phyloP scores from a whole-genome alignment of 176 grass and related monocot genomes.

The Triticum turgidum region DNA sequence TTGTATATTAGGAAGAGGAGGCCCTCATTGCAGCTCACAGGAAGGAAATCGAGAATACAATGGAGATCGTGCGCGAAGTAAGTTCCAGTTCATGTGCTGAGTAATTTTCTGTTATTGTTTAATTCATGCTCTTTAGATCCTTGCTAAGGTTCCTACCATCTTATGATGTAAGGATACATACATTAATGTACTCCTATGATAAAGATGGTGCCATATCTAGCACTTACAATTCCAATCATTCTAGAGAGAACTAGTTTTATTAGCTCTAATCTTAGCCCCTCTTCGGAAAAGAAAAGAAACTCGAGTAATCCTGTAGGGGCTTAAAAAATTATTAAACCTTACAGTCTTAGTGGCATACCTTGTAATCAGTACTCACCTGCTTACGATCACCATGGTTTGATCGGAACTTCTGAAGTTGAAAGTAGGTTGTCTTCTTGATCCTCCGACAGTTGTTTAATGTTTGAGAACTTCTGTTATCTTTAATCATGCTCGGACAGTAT shows the following conservation, averaged over 20 bases:
- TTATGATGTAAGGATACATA: neutral
- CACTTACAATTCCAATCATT: neutral
- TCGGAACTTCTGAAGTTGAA: conserved; percentile 10
- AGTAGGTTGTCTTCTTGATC: neutral
- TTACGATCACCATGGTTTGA: neutral
- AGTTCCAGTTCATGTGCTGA: conserved; percentile 22
- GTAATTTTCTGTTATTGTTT: neutral
- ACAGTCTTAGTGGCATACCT: neutral
- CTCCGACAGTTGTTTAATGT: conserved; percentile 2
- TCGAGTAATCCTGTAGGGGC: neutral
- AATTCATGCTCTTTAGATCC: conserved; percentile 8
- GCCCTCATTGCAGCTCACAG: conserved; percentile 94
- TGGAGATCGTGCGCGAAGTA: conserved; percentile 99
- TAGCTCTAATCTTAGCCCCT: neutral
- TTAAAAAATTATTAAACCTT: neutral
- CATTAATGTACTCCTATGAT: neutral
- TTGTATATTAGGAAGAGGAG: conserved; percentile 85
- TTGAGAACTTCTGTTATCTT: neutral
- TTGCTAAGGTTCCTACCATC: neutral
- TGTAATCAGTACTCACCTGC: neutral
- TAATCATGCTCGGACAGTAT: neutral
- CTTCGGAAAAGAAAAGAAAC: neutral
- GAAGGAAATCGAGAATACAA: conserved; percentile 99
- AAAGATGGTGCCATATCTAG: neutral
- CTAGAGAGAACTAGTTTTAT: neutral